Conservation (phyloP, 2,329 filamentous ascomycete genomes). For the Didymella arachidicola region DNA sequence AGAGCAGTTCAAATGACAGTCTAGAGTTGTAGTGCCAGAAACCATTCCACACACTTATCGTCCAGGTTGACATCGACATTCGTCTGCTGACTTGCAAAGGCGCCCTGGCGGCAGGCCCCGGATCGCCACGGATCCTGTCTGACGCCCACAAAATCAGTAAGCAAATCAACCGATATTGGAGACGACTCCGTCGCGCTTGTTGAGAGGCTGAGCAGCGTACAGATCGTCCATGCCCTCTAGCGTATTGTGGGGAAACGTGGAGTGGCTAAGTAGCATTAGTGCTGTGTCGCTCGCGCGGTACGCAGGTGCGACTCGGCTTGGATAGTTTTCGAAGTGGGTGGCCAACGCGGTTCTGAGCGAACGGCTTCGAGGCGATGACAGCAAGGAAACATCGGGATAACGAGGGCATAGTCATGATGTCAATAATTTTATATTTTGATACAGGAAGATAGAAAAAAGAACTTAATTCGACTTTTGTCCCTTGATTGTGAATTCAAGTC, state of each 20-base stretch:
- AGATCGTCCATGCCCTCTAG: constrained; percentile 4
- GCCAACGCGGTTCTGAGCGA: neutral
- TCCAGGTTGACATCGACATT: constrained; percentile 2
- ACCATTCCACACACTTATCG: neutral
- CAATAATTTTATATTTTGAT: constrained; percentile 1
- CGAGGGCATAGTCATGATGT: neutral
- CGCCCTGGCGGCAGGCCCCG: neutral
- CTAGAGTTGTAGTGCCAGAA: constrained; percentile 1
- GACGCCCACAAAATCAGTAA: neutral
- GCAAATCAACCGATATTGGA: neutral
- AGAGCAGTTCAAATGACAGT: neutral
- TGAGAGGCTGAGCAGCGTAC: constrained; percentile 10
- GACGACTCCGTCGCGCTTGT: constrained; percentile 1
- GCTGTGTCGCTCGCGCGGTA: neutral
- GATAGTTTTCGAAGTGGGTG: neutral
- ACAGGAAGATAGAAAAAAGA: neutral
- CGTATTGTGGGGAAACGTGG: constrained; percentile 11
- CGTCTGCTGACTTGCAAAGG: neutral
- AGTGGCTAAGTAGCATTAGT: constrained; percentile 2
- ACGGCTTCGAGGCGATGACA: neutral
- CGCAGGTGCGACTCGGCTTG: neutral
- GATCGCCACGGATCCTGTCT: neutral
- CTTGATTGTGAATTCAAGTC: neutral
- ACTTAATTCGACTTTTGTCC: constrained; percentile 11
- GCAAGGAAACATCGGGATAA: neutral